A percentile compares a stretch with the other conserved stretches of the same genome.
Conservation (phyloP, 371 early-diverging fungal species). For the Batrachochytrium dendrobatidis region DNA sequence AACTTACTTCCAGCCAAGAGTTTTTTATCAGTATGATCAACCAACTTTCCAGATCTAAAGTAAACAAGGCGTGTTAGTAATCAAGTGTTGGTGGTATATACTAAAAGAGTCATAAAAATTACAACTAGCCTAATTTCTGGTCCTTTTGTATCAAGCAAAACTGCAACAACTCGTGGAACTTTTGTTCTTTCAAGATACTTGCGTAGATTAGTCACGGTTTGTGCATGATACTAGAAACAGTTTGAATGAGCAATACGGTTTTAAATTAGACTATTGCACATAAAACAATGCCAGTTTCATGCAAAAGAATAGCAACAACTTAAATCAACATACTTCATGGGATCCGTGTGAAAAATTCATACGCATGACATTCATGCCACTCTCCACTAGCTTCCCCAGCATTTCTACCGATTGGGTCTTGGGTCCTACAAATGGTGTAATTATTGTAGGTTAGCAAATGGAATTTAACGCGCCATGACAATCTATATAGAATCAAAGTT, state of each 20-base stretch:
- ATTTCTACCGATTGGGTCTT: conserved; percentile 61
- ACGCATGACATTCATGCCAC: conserved; percentile 95
- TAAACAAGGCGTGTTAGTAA: conserved; percentile 80
- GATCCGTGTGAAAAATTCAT: conserved; percentile 94
- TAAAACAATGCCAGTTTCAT: not conserved
- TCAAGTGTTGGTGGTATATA: conserved; percentile 46
- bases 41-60: conserved; percentile 54
- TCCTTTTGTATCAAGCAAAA: conserved; percentile 88
- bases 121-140: conserved; percentile 17
- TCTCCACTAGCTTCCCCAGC: conserved; percentile 75
- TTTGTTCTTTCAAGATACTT: conserved; percentile 22
- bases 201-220: conserved; percentile 36
- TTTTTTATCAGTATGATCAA: conserved; percentile 31
- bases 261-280: too few relatives aligned
- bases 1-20: conserved; percentile 38
- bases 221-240: conserved; percentile 83
- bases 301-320: not conserved
- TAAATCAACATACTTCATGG: conserved; percentile 58
- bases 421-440: conserved; percentile 27
- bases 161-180: conserved; percentile 61
- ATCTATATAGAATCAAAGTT: too few relatives aligned
- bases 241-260: too few relatives aligned
- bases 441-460: not conserved
- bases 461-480: not conserved
- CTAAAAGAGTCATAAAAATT: not conserved